Evolutionary conservation across 441 rosid genomes (phyloP).

Genomic region (Viola pubescens): DNA sequence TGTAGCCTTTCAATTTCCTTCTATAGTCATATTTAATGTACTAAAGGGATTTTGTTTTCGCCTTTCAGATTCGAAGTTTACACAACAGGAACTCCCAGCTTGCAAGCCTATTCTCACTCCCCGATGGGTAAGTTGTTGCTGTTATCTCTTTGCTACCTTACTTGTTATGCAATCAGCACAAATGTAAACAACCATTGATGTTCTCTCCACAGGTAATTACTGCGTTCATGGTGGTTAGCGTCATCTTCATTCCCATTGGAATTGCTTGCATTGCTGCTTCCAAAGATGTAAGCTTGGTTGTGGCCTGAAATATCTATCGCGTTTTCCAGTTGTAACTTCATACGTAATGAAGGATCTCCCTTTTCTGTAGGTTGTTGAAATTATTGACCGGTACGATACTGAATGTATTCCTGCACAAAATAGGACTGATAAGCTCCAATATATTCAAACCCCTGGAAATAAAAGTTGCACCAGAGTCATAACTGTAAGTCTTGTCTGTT

Average conservation of each 20-base stretch:
- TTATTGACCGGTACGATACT: constrained; percentile 68
- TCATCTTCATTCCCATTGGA: constrained; percentile 85
- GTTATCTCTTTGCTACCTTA: neutral
- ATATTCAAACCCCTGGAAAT: constrained; percentile 37
- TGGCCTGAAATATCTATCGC: neutral
- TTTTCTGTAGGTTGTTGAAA: constrained; percentile 67
- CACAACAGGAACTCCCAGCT: constrained; percentile 97
- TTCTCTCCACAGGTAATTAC: constrained; percentile 59
- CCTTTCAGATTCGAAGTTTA: constrained; percentile 78
- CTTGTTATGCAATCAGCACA: neutral
- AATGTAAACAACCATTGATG: neutral
- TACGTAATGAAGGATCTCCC: constrained; percentile 14
- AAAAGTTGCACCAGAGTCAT: constrained; percentile 45
- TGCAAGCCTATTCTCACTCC: constrained; percentile 98
- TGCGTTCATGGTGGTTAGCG: constrained; percentile 77
- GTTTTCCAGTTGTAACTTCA: constrained; percentile 7
- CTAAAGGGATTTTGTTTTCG: constrained; percentile 1
- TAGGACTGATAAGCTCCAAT: constrained; percentile 47
- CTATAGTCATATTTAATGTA: neutral
- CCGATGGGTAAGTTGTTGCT: constrained; percentile 55
- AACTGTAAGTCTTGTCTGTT: constrained; percentile 35
- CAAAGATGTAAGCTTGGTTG: constrained; percentile 46
- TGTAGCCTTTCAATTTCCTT: neutral
- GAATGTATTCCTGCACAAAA: constrained; percentile 47
- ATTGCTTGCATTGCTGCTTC: constrained; percentile 78